Percentiles rank a stretch among this genome's conserved stretches.
Conservation (phyloP, 2,329 filamentous ascomycete species). For the Colletotrichum zoysiae region DNA sequence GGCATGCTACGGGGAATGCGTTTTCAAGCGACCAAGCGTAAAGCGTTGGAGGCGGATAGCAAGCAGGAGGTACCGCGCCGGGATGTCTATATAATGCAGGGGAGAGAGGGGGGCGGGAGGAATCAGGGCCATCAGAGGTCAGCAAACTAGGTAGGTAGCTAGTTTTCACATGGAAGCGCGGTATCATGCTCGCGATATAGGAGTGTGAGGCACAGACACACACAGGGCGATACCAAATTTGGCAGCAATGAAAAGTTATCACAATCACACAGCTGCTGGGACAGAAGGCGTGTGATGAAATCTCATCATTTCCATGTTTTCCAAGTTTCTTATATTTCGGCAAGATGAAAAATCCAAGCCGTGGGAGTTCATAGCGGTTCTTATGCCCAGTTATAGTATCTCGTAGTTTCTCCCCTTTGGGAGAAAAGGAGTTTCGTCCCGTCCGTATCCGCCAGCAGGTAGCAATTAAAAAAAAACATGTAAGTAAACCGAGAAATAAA, state of each 20-base stretch:
- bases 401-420: background rate
- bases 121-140: background rate
- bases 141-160: slow-evolving; percentile 7
- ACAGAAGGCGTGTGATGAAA: background rate
- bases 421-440: background rate
- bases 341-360: slow-evolving; percentile 11
- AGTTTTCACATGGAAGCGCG: slow-evolving; percentile 20
- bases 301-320: background rate
- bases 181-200: slow-evolving; percentile 16
- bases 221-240: slow-evolving; percentile 39
- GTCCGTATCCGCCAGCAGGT: too few relatives aligned
- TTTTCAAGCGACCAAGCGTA: background rate
- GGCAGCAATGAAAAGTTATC: slow-evolving; percentile 34
- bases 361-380: slow-evolving; percentile 20
- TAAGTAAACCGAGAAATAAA: slow-evolving; percentile 2
- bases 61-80: background rate
- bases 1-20: background rate
- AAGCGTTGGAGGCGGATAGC: background rate
- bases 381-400: slow-evolving; percentile 11
- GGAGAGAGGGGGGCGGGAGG: slow-evolving; percentile 5
- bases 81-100: slow-evolving; percentile 18
- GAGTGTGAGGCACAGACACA: slow-evolving; percentile 32
- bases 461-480: slow-evolving; percentile 28
- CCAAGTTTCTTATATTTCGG: too few relatives aligned
- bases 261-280: background rate